Evolutionary conservation across 2,329 filamentous ascomycete genomes (phyloP).

Genomic region (Rutstroemia sp.): DNA sequence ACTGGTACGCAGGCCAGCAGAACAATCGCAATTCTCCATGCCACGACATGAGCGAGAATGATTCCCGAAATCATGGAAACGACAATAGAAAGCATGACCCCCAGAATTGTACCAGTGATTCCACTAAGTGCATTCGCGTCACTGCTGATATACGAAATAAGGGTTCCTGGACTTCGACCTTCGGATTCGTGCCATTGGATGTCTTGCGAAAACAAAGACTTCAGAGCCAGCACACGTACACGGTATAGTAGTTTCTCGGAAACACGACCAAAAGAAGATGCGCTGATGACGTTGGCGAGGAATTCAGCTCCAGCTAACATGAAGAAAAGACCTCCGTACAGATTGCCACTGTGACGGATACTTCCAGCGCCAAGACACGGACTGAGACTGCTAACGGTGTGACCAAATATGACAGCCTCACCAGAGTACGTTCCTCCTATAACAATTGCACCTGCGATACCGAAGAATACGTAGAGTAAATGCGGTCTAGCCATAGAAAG

Average conservation of each 20-base stretch:
- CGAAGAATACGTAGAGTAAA: neutral
- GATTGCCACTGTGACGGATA: slow-evolving; percentile 26
- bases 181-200: slow-evolving; percentile 66
- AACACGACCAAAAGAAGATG: slow-evolving; percentile 43
- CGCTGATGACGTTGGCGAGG: slow-evolving; percentile 54
- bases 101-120: slow-evolving; percentile 62
- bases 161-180: slow-evolving; percentile 49
- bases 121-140: slow-evolving; percentile 61
- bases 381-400: slow-evolving; percentile 44
- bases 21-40: slow-evolving; percentile 69
- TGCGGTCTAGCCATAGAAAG: slow-evolving; percentile 3
- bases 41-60: slow-evolving; percentile 60
- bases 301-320: slow-evolving; percentile 48
- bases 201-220: slow-evolving; percentile 57
- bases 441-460: slow-evolving; percentile 32
- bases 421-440: slow-evolving; percentile 47
- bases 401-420: slow-evolving; percentile 49
- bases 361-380: slow-evolving; percentile 32
- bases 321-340: slow-evolving; percentile 39
- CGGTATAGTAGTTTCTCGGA: slow-evolving; percentile 59
- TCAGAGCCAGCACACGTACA: slow-evolving; percentile 44
- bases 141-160: slow-evolving; percentile 62
- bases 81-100: slow-evolving; percentile 58
- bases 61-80: slow-evolving; percentile 64
- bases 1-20: slow-evolving; percentile 55